Evolutionary conservation across 306 rosid species (phyloP), one percentile per base, ranked within the genome.

Genomic region (Carpinus fangiana): DNA sequence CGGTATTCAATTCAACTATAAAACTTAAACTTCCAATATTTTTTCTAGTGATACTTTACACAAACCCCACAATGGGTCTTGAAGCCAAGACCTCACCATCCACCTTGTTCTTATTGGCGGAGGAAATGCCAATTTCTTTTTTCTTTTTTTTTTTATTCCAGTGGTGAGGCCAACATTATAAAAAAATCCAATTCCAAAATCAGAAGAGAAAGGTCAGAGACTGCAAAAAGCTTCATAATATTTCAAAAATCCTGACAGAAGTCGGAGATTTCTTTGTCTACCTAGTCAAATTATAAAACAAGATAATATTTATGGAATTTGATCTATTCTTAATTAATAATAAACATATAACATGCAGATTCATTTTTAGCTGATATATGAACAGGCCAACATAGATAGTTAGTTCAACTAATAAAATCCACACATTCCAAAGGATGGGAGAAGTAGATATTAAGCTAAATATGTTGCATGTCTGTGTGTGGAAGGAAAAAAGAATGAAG

Each of bases 401-500:
- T 62, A 62, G 69, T 62, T 62, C 69, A 26, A 45, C 41, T 10
- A 12, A 31, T 14, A 62, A 28, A 62, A 62, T 7, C 69, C 69
- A 28, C 8, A 28, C 9, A 62, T 14, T 62, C 5, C 12, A 31
- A 13, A 62, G 41, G 41, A 31, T 7, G n/a, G 0, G n/a, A 48
- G 52, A n/a, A 3, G 17, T 54, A 55, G 61, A 55, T 55, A 55
- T 55, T 8, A n/a, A n/a, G 43, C 69, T 59, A 21, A 23, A 59
- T 23, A 59, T 59, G 31, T 59, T 36, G 75, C 68, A 55, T 20
- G 56, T 2, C 11, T 10, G 36, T 12, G 55, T 50, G 55, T n/a
- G 74, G 43, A 17, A 60, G 45, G 31, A 52, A 38, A 46, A 46
- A 47, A 34, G 73, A 75, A 52, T 56, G 16, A 56, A 65, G 62